Evolutionary conservation across 371 early-diverging fungal genomes (phyloP).

Genomic region (Massospora cicadina): DNA sequence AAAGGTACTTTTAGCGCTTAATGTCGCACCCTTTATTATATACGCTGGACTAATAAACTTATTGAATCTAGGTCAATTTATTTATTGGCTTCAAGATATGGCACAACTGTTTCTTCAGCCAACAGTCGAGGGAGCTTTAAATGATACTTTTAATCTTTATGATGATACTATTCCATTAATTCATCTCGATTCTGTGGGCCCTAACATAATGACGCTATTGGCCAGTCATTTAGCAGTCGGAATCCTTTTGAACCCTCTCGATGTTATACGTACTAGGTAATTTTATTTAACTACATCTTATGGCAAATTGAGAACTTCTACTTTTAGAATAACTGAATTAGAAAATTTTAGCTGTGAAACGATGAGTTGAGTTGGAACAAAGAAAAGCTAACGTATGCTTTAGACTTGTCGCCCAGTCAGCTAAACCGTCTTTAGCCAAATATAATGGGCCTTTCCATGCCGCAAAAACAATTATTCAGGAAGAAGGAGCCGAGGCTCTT

Average conservation of each 20-base stretch:
- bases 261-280: slow-evolving; percentile 51
- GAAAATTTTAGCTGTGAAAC: no score
- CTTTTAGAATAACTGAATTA: no score
- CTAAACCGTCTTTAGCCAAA: slow-evolving; percentile 41
- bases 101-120: slow-evolving; percentile 47
- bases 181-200: slow-evolving; percentile 36
- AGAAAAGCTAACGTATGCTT: not conserved
- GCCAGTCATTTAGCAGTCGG: slow-evolving; percentile 46
- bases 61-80: slow-evolving; percentile 33
- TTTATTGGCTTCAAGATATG: slow-evolving; percentile 55
- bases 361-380: no score
- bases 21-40: not conserved
- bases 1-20: slow-evolving; percentile 43
- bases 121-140: slow-evolving; percentile 43
- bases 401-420: slow-evolving; percentile 50
- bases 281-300: no score
- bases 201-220: slow-evolving; percentile 45
- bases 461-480: slow-evolving; percentile 40
- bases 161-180: slow-evolving; percentile 55
- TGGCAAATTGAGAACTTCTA: no score
- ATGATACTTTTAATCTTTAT: slow-evolving; percentile 55
- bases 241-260: slow-evolving; percentile 52
- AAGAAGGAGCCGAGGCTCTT: slow-evolving; percentile 64
- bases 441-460: slow-evolving; percentile 54
- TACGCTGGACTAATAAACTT: not conserved